phyloP scores from a whole-genome alignment of 2,329 filamentous ascomycete species.

The Clonostachys rhizophaga region DNA sequence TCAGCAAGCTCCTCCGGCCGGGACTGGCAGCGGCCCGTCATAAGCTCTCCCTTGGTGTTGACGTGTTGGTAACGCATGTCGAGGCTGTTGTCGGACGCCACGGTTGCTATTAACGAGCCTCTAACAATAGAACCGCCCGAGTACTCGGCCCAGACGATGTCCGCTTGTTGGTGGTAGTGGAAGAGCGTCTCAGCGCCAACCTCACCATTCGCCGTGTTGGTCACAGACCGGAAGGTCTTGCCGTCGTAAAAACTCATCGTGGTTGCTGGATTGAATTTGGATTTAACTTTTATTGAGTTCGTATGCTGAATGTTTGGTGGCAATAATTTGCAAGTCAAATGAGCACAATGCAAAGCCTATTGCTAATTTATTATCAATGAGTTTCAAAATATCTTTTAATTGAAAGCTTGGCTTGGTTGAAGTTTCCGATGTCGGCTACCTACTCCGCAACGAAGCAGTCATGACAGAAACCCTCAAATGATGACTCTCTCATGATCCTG shows the following conservation, averaged over 20 bases:
- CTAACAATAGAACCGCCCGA: constrained; percentile 12
- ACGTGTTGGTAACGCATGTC: constrained; percentile 19
- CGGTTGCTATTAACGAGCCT: constrained; percentile 12
- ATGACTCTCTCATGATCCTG: no score
- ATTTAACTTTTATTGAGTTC: no score
- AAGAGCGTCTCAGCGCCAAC: constrained; percentile 13
- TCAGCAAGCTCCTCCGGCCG: constrained; percentile 11
- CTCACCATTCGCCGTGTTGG: constrained; percentile 13
- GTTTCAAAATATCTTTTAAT: no score
- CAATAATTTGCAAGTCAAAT: no score
- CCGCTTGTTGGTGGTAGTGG: constrained; percentile 16
- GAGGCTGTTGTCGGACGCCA: constrained; percentile 9
- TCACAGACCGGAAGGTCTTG: neutral
- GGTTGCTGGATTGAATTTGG: no score
- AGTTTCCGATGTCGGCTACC: no score
- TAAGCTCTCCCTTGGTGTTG: constrained; percentile 12
- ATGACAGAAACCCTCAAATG: no score
- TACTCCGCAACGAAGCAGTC: no score
- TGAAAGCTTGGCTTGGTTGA: no score
- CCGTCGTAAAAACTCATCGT: neutral
- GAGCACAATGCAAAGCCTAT: no score
- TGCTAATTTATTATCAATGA: no score
- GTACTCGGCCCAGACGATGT: constrained; percentile 18
- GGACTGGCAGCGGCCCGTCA: constrained; percentile 14
- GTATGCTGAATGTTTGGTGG: no score